These are phyloP conservation scores for Pseudopediastrum boryanum DNA, from an alignment of 139 green algal genomes.

Conservation along the genomic window DNA sequence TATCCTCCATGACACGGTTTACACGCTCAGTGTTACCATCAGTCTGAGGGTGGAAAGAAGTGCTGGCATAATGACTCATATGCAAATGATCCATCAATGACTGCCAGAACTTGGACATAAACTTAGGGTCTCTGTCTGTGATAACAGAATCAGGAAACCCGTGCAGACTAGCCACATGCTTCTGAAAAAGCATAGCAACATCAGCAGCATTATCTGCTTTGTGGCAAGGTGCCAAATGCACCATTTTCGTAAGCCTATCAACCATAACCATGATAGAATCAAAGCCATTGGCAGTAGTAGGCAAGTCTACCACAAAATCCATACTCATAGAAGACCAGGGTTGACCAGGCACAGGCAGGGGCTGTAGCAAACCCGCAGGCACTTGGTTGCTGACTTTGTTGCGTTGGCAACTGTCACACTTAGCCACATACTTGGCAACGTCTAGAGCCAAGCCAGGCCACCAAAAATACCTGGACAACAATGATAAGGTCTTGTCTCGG, in stretches of 20 bases:
- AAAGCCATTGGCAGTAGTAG: slow-evolving; percentile 30
- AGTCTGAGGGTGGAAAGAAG: slow-evolving; percentile 32
- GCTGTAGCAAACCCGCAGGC: slow-evolving; percentile 21
- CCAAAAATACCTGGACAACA: background rate
- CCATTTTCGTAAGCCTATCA: slow-evolving; percentile 55
- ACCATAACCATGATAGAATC: slow-evolving; percentile 48
- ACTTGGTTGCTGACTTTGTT: slow-evolving; percentile 27
- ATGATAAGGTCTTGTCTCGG: background rate
- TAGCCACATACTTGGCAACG: slow-evolving; percentile 1
- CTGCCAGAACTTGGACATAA: slow-evolving; percentile 12
- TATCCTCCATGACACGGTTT: no score
- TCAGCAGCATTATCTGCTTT: background rate
- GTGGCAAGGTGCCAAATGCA: slow-evolving; percentile 22
- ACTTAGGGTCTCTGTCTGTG: background rate
- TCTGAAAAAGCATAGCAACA: background rate
- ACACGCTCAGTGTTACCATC: slow-evolving; percentile 72
- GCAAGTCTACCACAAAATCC: slow-evolving; percentile 44
- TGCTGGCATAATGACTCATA: background rate
- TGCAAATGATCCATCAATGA: slow-evolving; percentile 25
- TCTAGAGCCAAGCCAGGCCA: slow-evolving; percentile 4
- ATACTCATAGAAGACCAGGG: slow-evolving; percentile 39
- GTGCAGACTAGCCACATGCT: background rate
- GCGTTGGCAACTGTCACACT: slow-evolving; percentile 34
- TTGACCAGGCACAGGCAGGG: slow-evolving; percentile 27
- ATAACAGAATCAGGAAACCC: background rate